Conservation (phyloP, 2,329 filamentous ascomycete species). For the Bipolaris victoriae region DNA sequence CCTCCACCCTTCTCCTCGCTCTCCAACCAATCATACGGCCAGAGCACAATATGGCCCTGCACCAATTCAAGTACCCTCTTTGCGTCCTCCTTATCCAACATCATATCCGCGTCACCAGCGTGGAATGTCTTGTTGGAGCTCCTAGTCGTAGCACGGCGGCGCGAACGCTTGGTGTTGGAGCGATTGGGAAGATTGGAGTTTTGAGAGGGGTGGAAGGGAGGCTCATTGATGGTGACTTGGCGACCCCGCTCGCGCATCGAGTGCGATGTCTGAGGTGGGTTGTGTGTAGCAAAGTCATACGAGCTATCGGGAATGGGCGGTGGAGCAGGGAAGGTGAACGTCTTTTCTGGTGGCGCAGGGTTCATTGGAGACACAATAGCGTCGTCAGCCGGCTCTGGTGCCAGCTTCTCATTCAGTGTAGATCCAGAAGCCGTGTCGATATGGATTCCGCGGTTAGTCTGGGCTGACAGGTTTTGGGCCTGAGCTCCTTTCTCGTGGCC, state of each 20-base stretch:
- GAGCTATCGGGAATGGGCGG: slow-evolving; percentile 39
- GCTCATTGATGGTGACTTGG: slow-evolving; percentile 47
- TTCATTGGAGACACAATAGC: slow-evolving; percentile 40
- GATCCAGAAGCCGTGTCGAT: slow-evolving; percentile 27
- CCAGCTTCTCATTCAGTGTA: slow-evolving; percentile 44
- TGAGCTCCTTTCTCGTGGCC: slow-evolving; percentile 45
- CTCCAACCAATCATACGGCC: slow-evolving; percentile 88
- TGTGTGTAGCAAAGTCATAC: slow-evolving; percentile 16
- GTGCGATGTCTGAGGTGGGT: slow-evolving; percentile 10
- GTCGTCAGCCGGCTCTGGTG: slow-evolving; percentile 36
- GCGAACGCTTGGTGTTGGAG: slow-evolving; percentile 48
- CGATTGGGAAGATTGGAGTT: slow-evolving; percentile 15
- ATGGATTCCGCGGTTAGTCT: slow-evolving; percentile 19
- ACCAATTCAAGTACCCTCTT: slow-evolving; percentile 81
- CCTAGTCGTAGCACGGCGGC: slow-evolving; percentile 73
- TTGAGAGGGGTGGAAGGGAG: slow-evolving; percentile 15
- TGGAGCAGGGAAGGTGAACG: slow-evolving; percentile 40
- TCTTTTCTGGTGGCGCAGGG: slow-evolving; percentile 27
- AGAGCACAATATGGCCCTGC: slow-evolving; percentile 87
- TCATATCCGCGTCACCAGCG: slow-evolving; percentile 67
- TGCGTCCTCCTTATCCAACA: slow-evolving; percentile 76
- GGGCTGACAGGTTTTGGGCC: slow-evolving; percentile 13
- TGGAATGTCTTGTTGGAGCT: slow-evolving; percentile 69
- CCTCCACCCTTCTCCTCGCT: slow-evolving; percentile 92
- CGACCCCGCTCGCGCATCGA: slow-evolving; percentile 32